Conservation (phyloP, 2,329 filamentous ascomycete species). For the Diaporthe australafricana region DNA sequence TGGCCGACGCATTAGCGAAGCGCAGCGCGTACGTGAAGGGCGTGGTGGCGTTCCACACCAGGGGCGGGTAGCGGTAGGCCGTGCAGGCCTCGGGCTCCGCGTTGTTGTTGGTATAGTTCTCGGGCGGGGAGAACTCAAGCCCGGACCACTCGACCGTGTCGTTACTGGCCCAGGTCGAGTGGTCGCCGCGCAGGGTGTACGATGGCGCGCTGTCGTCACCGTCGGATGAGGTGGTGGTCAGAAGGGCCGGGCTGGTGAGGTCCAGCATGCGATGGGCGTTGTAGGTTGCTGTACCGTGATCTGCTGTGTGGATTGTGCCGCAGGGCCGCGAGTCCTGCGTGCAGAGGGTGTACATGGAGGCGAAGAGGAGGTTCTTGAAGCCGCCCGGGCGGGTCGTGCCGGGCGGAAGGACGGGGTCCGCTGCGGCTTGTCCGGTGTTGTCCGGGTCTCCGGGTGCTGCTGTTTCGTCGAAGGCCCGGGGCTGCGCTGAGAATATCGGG, state of each 20-base stretch:
- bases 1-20: constrained; percentile 8
- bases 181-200: constrained; percentile 8
- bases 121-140: constrained; percentile 10
- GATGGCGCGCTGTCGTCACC: not conserved
- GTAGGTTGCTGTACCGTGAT: not conserved
- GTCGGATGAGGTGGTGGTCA: not conserved
- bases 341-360: constrained; percentile 12
- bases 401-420: constrained; percentile 1
- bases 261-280: not conserved
- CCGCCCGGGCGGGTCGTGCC: not conserved
- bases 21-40: not conserved
- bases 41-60: constrained; percentile 21
- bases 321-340: constrained; percentile 2
- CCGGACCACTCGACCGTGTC: constrained; percentile 18
- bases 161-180: constrained; percentile 7
- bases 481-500: not conserved
- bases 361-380: constrained; percentile 17
- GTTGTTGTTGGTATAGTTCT: not conserved
- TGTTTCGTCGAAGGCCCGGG: not conserved
- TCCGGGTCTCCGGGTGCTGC: not conserved
- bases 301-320: not conserved
- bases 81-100: not conserved
- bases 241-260: not conserved
- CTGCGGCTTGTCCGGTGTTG: not conserved
- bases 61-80: constrained; percentile 3